Evolutionary conservation across 768 basidiomycete genomes (phyloP).

Genomic region (Multifurca ochricompacta): DNA sequence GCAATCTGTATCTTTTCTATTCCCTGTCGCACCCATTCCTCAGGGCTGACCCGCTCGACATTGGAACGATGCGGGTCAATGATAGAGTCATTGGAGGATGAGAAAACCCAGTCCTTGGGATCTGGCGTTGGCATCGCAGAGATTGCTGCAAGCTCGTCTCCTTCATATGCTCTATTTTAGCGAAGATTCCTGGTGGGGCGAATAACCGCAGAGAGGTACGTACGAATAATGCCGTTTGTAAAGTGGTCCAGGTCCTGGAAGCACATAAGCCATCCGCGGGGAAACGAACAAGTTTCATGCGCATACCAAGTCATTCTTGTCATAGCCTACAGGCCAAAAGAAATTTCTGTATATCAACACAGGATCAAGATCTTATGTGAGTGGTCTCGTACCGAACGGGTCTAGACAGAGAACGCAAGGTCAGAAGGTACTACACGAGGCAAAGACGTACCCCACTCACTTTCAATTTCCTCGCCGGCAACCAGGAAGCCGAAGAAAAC

Average conservation of each 20-base stretch:
- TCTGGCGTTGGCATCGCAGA: constrained; percentile 55
- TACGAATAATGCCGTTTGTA: constrained; percentile 60
- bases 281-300: not conserved
- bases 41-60: constrained; percentile 41
- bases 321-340: constrained; percentile 37
- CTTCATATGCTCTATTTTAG: constrained; percentile 25
- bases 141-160: constrained; percentile 54
- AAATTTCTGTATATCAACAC: constrained; percentile 1
- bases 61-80: constrained; percentile 32
- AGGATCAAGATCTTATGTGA: constrained; percentile 3
- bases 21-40: constrained; percentile 52
- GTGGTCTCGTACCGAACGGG: constrained; percentile 35
- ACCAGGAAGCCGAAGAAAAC: constrained; percentile 69
- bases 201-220: constrained; percentile 20
- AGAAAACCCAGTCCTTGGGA: constrained; percentile 53
- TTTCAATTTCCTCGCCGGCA: constrained; percentile 70
- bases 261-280: constrained; percentile 1
- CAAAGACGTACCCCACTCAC: constrained; percentile 32
- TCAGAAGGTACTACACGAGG: constrained; percentile 6
- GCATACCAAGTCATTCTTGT: constrained; percentile 63
- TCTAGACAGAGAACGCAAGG: constrained; percentile 26
- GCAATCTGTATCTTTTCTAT: constrained; percentile 35
- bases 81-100: constrained; percentile 48
- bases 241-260: constrained; percentile 62
- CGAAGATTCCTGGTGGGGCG: not conserved